Conservation (phyloP, 352 stramenopile species). For the Pseudoperonospora humuli region DNA sequence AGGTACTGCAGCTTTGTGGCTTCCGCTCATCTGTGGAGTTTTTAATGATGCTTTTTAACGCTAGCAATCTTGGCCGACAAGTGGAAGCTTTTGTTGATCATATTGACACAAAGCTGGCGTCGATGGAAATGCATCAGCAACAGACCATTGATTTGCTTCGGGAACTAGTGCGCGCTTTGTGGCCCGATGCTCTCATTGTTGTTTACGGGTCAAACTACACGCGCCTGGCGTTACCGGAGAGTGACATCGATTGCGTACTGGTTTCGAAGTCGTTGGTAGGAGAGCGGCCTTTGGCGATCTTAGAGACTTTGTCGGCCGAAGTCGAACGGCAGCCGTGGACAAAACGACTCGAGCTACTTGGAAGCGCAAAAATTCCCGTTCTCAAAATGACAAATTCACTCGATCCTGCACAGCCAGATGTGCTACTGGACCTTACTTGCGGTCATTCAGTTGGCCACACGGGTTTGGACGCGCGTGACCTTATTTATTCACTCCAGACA, state of each 20-base stretch:
- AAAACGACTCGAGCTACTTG: conserved; percentile 89
- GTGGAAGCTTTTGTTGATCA: conserved; percentile 44
- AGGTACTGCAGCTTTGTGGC: conserved; percentile 13
- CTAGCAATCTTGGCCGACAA: conserved; percentile 41
- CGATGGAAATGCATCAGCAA: conserved; percentile 36
- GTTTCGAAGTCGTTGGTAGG: conserved; percentile 73
- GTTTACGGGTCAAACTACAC: conserved; percentile 96
- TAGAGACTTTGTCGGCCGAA: conserved; percentile 84
- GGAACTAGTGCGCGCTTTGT: conserved; percentile 47
- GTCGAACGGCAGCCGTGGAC: conserved; percentile 74
- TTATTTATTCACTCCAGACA: conserved; percentile 88
- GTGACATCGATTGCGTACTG: conserved; percentile 95
- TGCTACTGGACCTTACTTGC: conserved; percentile 92
- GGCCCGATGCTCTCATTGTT: conserved; percentile 88
- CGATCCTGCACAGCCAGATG: conserved; percentile 27
- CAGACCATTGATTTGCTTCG: conserved; percentile 43
- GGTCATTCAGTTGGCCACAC: conserved; percentile 91
- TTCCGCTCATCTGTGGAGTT: neutral
- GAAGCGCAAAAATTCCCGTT: conserved; percentile 92
- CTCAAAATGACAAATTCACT: conserved; percentile 87
- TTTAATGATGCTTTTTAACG: conserved; percentile 6
- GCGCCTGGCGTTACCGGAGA: conserved; percentile 89
- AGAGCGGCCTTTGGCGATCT: conserved; percentile 74
- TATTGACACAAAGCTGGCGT: conserved; percentile 37
- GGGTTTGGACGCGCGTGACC: conserved; percentile 85